Conservation (phyloP, 495 filamentous ascomycete genomes). For the Bathelium albidoporum region DNA sequence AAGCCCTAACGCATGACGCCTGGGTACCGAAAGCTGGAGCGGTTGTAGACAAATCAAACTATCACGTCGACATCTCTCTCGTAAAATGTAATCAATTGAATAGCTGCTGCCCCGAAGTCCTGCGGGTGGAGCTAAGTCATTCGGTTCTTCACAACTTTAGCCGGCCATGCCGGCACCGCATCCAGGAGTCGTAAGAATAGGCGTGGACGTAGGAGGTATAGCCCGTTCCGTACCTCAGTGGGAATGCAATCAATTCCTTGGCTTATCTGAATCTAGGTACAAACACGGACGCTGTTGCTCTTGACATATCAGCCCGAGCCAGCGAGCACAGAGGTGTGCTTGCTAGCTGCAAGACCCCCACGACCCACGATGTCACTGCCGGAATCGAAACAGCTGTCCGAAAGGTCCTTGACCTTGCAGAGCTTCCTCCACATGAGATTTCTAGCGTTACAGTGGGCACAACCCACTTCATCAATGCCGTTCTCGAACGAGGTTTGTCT, state of each 20-base stretch:
- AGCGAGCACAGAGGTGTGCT: conserved; percentile 36
- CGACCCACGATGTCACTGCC: conserved; percentile 44
- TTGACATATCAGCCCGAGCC: conserved; percentile 39
- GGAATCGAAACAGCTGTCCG: conserved; percentile 44
- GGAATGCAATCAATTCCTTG: not conserved
- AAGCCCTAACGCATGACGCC: no score
- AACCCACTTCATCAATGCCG: conserved; percentile 55
- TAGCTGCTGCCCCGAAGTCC: not conserved
- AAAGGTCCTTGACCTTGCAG: conserved; percentile 35
- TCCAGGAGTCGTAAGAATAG: conserved; percentile 13
- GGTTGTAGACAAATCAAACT: no score
- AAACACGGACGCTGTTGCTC: conserved; percentile 51
- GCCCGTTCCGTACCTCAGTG: not conserved
- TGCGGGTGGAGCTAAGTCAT: no score
- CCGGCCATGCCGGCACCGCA: not conserved
- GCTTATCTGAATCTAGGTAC: conserved; percentile 32
- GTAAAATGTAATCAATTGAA: not conserved
- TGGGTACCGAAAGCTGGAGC: no score
- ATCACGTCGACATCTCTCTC: no score
- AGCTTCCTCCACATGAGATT: conserved; percentile 33
- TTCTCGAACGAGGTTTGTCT: conserved; percentile 35
- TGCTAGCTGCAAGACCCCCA: conserved; percentile 47
- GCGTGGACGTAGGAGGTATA: conserved; percentile 26
- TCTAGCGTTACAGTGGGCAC: conserved; percentile 52
- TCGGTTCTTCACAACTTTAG: not conserved